phyloP scores from a whole-genome alignment of 2,329 filamentous ascomycete species.

The Fusarium napiforme region DNA sequence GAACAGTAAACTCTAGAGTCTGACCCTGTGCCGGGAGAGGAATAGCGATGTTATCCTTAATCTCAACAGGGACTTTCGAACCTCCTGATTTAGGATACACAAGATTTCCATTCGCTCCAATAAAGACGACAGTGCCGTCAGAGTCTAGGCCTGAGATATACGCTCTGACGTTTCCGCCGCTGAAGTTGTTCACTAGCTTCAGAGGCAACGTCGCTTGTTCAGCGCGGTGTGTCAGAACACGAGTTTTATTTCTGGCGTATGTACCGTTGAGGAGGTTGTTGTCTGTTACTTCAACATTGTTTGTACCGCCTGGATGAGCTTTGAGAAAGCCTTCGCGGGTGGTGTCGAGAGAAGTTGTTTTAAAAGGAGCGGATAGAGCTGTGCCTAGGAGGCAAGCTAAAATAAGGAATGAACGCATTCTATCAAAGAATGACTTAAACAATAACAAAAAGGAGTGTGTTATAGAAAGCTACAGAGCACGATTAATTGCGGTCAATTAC shows the following conservation, averaged over 20 bases:
- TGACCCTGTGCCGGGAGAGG: slow-evolving; percentile 52
- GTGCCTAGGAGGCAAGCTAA: slow-evolving; percentile 35
- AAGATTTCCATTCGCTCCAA: slow-evolving; percentile 53
- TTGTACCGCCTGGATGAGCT: slow-evolving; percentile 45
- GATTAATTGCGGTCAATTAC: neutral
- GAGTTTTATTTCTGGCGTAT: slow-evolving; percentile 29
- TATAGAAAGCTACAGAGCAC: neutral
- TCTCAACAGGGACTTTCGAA: slow-evolving; percentile 49
- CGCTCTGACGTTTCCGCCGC: slow-evolving; percentile 52
- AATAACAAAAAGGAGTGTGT: slow-evolving; percentile 8
- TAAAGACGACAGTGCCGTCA: slow-evolving; percentile 54
- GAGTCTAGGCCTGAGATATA: slow-evolving; percentile 60
- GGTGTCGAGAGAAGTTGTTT: slow-evolving; percentile 5
- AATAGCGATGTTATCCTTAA: slow-evolving; percentile 57
- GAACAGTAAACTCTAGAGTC: slow-evolving; percentile 53
- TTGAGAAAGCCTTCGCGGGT: slow-evolving; percentile 46
- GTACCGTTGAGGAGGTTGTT: slow-evolving; percentile 56
- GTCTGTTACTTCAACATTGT: slow-evolving; percentile 51
- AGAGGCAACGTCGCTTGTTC: slow-evolving; percentile 40
- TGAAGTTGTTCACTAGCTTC: slow-evolving; percentile 57
- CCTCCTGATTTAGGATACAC: slow-evolving; percentile 56
- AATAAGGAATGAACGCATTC: slow-evolving; percentile 42
- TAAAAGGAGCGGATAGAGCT: slow-evolving; percentile 31
- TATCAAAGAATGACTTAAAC: slow-evolving; percentile 22
- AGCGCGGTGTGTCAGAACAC: neutral